Conservation (phyloP, 2,329 filamentous ascomycete genomes). For the Teratosphaeria viscida region DNA sequence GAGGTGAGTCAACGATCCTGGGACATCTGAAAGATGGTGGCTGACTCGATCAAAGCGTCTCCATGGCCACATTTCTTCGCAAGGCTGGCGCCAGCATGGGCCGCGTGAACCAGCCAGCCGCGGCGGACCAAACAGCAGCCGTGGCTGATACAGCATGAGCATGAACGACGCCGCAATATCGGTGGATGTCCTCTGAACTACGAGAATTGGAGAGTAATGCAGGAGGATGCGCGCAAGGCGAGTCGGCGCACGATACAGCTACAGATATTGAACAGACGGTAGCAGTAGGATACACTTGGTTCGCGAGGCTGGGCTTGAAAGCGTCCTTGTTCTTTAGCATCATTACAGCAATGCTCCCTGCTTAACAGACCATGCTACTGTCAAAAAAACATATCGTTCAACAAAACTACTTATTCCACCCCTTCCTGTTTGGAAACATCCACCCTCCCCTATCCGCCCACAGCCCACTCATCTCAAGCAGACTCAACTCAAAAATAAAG, state of each 20-base stretch:
- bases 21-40: neutral
- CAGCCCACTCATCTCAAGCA: neutral
- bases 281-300: too few relatives aligned
- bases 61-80: constrained; percentile 18
- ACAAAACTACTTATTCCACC: neutral
- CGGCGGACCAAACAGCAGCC: neutral
- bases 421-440: too few relatives aligned
- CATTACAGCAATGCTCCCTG: too few relatives aligned
- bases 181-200: neutral
- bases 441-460: neutral
- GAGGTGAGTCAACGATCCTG: constrained; percentile 5
- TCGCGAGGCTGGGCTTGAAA: too few relatives aligned
- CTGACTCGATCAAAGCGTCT: constrained; percentile 8
- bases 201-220: too few relatives aligned
- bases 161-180: neutral
- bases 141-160: neutral
- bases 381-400: neutral
- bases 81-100: constrained; percentile 13
- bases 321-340: too few relatives aligned
- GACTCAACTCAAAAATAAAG: neutral
- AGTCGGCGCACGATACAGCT: neutral
- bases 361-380: too few relatives aligned
- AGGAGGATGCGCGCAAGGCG: neutral
- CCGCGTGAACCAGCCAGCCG: constrained; percentile 8
- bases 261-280: too few relatives aligned